Evolutionary conservation across 441 rosid genomes (phyloP).

Genomic region (Populus tomentosa): DNA sequence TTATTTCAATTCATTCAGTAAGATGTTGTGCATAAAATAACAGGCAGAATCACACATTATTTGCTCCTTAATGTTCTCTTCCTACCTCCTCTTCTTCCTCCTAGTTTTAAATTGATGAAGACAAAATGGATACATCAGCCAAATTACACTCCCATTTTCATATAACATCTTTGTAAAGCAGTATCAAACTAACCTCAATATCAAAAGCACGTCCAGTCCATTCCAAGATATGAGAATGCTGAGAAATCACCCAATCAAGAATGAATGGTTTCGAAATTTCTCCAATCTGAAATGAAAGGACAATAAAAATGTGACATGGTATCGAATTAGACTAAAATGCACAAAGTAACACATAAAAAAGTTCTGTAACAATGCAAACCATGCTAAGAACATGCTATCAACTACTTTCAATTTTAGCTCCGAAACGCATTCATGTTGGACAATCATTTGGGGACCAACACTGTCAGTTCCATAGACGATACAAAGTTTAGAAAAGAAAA

Average conservation of each 20-base stretch:
- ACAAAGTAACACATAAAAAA: background rate
- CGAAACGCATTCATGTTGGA: background rate
- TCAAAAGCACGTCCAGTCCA: conserved; percentile 96
- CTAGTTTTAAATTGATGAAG: background rate
- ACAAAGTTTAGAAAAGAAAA: too few species aligned
- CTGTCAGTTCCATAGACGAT: background rate
- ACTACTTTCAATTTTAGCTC: background rate
- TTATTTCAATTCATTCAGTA: background rate
- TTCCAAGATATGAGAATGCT: conserved; percentile 85
- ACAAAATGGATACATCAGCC: background rate
- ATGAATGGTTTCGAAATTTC: conserved; percentile 68
- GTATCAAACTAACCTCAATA: conserved; percentile 65
- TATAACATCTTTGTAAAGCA: background rate
- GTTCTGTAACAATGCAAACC: background rate
- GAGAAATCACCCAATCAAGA: conserved; percentile 97
- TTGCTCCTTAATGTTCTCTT: background rate
- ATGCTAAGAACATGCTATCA: background rate
- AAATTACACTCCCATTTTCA: background rate
- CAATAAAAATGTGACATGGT: conserved; percentile 8
- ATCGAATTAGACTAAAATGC: conserved; percentile 10
- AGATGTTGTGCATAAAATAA: background rate
- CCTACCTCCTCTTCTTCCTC: background rate
- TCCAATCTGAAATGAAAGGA: conserved; percentile 53
- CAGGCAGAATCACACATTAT: background rate
- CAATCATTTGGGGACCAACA: background rate